Evolutionary conservation across 768 basidiomycete species (phyloP), one percentile per base, ranked within the genome.

Genomic region (Galerina sulciceps): DNA sequence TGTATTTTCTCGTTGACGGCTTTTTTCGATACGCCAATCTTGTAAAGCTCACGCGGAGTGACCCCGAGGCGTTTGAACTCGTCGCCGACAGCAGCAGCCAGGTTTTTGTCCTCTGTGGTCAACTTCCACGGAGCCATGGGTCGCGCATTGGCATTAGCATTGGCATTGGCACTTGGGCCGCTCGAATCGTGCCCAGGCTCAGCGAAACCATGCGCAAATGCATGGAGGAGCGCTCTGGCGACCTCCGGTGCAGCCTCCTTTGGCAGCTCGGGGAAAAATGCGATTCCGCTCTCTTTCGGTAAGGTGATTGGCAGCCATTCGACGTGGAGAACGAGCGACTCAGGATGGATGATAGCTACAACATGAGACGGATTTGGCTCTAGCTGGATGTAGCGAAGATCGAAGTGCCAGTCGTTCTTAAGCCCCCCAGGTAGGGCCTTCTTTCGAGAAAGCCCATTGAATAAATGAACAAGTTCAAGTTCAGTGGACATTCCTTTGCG

Each of bases 401-500:
- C 74, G 35, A 76, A 76, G 55, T 75, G 69, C 73, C 75, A 76
- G 50, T 69, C 56, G 45, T 71, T 73, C 10, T 65, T 57, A 1
- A 67, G 64, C 34, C 14, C 36, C 15, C 69, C 67, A 48, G 67
- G 67, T 8, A 68, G 66, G 1, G 57, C 20, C 11, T 58, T 53
- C 13, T 49, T 51, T 8, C 59, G 62, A 40, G 67, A 65, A 9
- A 73, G 59, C 9, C 60, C 55, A 41, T 72, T 75, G 63, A 71
- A 73, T 10, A 51, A 49, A 41, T 67, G 50, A 18, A 69, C 68
- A n/a, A 66, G 57, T 35, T 48, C 31, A 34, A 2, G 17, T 17
- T 44, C 52, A 22, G 53, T 23, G 18, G 51, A 52, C 37, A 41
- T 52, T 31, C 26, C 26, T 31, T 31, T 31, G 26, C 4, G 26